phyloP scores from a whole-genome alignment of 177 flowering plant species.

The Vitis hybrid region DNA sequence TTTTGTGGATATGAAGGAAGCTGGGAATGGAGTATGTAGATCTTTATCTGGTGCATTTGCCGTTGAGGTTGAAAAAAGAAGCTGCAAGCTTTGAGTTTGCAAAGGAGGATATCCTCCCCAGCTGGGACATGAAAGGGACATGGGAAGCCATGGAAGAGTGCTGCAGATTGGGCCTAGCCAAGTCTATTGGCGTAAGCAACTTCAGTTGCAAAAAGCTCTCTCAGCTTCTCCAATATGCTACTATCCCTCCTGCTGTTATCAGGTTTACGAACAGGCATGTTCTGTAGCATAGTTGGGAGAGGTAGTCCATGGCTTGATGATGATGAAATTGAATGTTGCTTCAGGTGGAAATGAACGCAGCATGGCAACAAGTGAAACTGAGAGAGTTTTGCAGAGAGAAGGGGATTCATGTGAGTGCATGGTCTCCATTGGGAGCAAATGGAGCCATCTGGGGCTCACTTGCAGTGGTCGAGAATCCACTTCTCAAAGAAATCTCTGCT shows the following conservation, averaged over 20 bases:
- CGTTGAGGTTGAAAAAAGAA: conserved; percentile 18
- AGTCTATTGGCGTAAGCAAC: conserved; percentile 46
- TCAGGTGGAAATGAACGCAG: conserved; percentile 29
- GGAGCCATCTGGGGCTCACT: conserved; percentile 18
- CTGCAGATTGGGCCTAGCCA: conserved; percentile 29
- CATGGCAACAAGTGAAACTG: conserved; percentile 25
- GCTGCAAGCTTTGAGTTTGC: background rate
- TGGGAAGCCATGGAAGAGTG: conserved; percentile 12
- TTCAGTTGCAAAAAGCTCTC: conserved; percentile 27
- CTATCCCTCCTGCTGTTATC: conserved; percentile 34
- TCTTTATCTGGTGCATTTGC: conserved; percentile 36
- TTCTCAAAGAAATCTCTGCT: conserved; percentile 16
- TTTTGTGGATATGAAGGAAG: conserved; percentile 15
- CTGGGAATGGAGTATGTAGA: conserved; percentile 34
- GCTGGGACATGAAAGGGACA: too few species aligned
- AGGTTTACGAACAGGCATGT: conserved; percentile 15
- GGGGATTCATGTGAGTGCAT: conserved; percentile 22
- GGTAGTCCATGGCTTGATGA: background rate
- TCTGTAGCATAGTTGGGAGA: background rate
- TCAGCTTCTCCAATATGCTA: conserved; percentile 15
- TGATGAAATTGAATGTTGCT: background rate
- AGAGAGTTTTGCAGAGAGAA: conserved; percentile 23
- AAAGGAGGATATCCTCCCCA: conserved; percentile 18
- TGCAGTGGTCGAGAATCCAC: conserved; percentile 14
- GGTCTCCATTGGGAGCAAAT: conserved; percentile 23